These are phyloP conservation scores for Fusarium palustre DNA, from an alignment of 2,329 filamentous ascomycete genomes.

Conservation along the genomic window DNA sequence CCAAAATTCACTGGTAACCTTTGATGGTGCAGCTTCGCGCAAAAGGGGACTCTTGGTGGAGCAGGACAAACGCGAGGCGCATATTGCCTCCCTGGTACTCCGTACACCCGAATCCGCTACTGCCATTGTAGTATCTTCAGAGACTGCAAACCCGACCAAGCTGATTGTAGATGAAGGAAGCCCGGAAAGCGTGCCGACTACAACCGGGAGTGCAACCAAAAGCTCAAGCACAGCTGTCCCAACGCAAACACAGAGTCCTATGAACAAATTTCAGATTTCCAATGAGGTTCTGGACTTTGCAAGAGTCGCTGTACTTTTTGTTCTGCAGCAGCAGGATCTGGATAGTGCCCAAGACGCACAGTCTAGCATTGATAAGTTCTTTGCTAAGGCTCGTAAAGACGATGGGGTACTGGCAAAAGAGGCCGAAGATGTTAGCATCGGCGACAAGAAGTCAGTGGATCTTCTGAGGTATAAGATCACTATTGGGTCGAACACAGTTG, in stretches of 20 bases:
- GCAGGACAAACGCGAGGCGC: constrained; percentile 30
- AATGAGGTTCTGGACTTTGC: constrained; percentile 72
- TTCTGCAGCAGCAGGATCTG: constrained; percentile 67
- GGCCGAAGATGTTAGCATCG: constrained; percentile 58
- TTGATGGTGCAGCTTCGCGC: constrained; percentile 69
- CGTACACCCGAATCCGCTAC: constrained; percentile 23
- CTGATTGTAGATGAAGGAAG: constrained; percentile 42
- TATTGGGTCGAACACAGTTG: constrained; percentile 49
- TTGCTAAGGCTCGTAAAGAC: constrained; percentile 55
- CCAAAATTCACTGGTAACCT: constrained; percentile 89
- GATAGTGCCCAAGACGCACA: constrained; percentile 66
- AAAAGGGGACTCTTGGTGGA: constrained; percentile 47
- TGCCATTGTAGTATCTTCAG: constrained; percentile 38
- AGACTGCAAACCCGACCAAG: constrained; percentile 32
- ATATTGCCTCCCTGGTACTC: constrained; percentile 18
- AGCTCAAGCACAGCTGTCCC: constrained; percentile 24
- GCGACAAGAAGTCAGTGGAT: constrained; percentile 61
- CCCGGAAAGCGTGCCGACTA: constrained; percentile 26
- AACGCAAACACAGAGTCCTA: constrained; percentile 29
- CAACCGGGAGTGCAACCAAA: constrained; percentile 19
- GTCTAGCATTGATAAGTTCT: constrained; percentile 65
- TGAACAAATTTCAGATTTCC: constrained; percentile 60
- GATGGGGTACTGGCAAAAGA: constrained; percentile 51
- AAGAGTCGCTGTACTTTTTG: constrained; percentile 69
- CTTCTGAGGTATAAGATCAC: constrained; percentile 61